Percentiles rank a stretch among this genome's conserved stretches.
Evolutionary conservation across 2,329 filamentous ascomycete species (phyloP).

Genomic region (Curvularia sp.): DNA sequence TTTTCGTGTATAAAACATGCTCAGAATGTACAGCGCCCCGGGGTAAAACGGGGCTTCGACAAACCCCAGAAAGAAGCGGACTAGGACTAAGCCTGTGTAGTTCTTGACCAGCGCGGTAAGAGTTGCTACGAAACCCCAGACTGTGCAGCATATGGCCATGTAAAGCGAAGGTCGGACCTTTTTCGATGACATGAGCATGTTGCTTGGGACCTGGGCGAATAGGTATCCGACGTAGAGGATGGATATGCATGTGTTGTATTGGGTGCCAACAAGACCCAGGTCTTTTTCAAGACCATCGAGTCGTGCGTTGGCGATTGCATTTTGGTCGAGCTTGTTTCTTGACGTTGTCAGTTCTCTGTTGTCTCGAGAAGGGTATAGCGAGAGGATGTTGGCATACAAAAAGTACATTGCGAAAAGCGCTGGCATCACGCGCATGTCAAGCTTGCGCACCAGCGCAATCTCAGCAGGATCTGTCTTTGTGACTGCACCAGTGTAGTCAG

Average conservation of each 20-base stretch:
- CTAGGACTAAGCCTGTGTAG: conserved; percentile 38
- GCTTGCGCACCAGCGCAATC: conserved; percentile 36
- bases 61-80: conserved; percentile 41
- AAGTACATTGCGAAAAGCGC: conserved; percentile 51
- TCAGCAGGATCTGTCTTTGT: conserved; percentile 35
- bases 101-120: conserved; percentile 37
- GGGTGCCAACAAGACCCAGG: conserved; percentile 28
- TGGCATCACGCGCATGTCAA: conserved; percentile 37
- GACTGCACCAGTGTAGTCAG: conserved; percentile 34
- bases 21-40: conserved; percentile 66
- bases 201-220: conserved; percentile 50
- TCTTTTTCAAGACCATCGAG: conserved; percentile 68
- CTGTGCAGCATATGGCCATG: conserved; percentile 41
- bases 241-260: conserved; percentile 56
- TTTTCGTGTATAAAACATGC: conserved; percentile 69
- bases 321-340: conserved; percentile 58
- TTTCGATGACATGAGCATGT: conserved; percentile 52
- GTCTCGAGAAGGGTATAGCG: background rate
- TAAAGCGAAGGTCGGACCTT: conserved; percentile 42
- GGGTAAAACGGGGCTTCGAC: conserved; percentile 60
- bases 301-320: conserved; percentile 69
- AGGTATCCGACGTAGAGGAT: conserved; percentile 35
- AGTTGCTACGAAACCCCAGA: conserved; percentile 44
- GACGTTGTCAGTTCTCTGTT: background rate
- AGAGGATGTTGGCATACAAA: conserved; percentile 19